These are phyloP conservation scores for Scedosporium dehoogii DNA, from an alignment of 2,329 filamentous ascomycete genomes.

Conservation along the genomic window DNA sequence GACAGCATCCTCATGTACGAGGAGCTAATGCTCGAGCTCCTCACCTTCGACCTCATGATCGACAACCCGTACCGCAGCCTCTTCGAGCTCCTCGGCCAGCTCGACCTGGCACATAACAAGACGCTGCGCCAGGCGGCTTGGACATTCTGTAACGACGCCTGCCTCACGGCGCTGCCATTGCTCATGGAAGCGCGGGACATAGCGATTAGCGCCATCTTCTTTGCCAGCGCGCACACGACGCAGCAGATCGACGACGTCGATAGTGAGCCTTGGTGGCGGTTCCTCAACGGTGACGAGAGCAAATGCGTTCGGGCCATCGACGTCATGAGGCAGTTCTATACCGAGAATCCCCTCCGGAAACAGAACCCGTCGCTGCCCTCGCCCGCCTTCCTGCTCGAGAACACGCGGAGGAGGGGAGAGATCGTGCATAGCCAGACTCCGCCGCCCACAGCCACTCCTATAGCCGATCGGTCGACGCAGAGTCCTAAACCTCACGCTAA, in stretches of 20 bases:
- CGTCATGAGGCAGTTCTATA: slow-evolving; percentile 61
- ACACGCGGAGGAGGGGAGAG: slow-evolving; percentile 31
- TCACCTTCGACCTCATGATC: slow-evolving; percentile 90
- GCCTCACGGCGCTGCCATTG: slow-evolving; percentile 74
- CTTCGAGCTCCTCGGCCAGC: slow-evolving; percentile 67
- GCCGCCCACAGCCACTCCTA: neutral
- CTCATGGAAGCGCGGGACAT: slow-evolving; percentile 71
- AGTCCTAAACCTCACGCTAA: neutral
- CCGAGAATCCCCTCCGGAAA: slow-evolving; percentile 52
- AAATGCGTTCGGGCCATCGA: slow-evolving; percentile 66
- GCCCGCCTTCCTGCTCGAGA: slow-evolving; percentile 46
- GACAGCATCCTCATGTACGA: slow-evolving; percentile 90
- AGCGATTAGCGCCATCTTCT: slow-evolving; percentile 78
- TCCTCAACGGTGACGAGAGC: slow-evolving; percentile 59
- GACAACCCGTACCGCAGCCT: slow-evolving; percentile 81
- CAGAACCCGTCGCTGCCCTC: slow-evolving; percentile 43
- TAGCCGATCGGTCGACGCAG: neutral
- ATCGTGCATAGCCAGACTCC: slow-evolving; percentile 2
- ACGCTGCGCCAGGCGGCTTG: slow-evolving; percentile 75
- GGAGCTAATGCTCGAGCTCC: slow-evolving; percentile 78
- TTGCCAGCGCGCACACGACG: slow-evolving; percentile 65
- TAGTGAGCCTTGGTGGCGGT: slow-evolving; percentile 80
- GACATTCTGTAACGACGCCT: slow-evolving; percentile 89
- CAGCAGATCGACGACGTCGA: slow-evolving; percentile 67
- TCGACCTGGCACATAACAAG: slow-evolving; percentile 71